phyloP scores from a whole-genome alignment of 2,329 filamentous ascomycete species.

The Teratosphaeria gauchensis region DNA sequence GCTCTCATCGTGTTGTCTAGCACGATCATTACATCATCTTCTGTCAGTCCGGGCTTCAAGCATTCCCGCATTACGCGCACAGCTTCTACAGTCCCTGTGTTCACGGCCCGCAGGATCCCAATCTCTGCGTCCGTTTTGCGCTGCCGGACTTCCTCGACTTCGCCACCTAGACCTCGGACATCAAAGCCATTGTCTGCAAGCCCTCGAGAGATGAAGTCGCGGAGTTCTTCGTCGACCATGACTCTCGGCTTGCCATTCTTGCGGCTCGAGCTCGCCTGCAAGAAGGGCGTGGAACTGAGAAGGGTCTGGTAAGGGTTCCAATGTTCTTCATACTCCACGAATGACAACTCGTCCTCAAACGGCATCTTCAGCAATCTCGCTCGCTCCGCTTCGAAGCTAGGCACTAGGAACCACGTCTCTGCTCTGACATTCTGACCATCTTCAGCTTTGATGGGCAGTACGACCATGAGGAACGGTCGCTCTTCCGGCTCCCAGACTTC shows the following conservation, averaged over 20 bases:
- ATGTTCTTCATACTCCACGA: conserved; percentile 54
- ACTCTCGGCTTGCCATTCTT: conserved; percentile 20
- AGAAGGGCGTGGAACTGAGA: conserved; percentile 15
- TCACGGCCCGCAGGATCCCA: conserved; percentile 50
- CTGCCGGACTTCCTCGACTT: conserved; percentile 50
- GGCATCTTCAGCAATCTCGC: conserved; percentile 52
- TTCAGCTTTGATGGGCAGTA: conserved; percentile 37
- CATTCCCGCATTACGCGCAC: conserved; percentile 48
- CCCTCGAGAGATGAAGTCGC: conserved; percentile 53
- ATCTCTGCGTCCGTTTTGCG: conserved; percentile 48
- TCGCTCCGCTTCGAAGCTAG: conserved; percentile 52
- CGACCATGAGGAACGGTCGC: conserved; percentile 53
- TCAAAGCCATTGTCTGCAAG: conserved; percentile 45
- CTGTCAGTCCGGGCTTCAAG: conserved; percentile 32
- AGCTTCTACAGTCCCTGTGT: conserved; percentile 54
- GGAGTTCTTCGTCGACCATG: conserved; percentile 58
- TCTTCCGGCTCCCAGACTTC: conserved; percentile 58
- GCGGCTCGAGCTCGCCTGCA: background rate
- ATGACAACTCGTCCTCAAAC: conserved; percentile 39
- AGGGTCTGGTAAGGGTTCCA: conserved; percentile 54
- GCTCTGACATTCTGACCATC: conserved; percentile 37
- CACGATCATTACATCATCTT: conserved; percentile 47
- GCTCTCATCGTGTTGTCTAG: conserved; percentile 47
- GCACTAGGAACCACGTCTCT: conserved; percentile 49
- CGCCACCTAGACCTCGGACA: conserved; percentile 44